Evolutionary conservation across 176 grass and related monocot species (phyloP).

Genomic region (Oryza glaberrima): DNA sequence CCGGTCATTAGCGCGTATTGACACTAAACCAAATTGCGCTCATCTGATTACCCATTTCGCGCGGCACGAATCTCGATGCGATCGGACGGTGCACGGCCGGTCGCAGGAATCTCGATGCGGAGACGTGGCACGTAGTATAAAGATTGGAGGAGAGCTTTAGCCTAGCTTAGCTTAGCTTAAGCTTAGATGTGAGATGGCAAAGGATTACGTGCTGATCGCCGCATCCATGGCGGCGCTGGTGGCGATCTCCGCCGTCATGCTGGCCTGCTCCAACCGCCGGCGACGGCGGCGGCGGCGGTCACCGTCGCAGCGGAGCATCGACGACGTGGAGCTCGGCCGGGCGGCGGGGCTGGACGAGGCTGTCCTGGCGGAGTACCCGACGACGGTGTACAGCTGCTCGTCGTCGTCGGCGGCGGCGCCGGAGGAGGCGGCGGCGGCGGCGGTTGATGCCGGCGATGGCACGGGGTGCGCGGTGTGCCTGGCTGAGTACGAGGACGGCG

Average conservation of each 20-base stretch:
- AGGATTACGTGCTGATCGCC: background rate
- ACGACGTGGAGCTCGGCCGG: constrained; percentile 24
- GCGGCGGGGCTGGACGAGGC: constrained; percentile 32
- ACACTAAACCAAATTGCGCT: background rate
- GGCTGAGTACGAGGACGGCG: constrained; percentile 40
- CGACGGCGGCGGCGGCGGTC: background rate
- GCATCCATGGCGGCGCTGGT: constrained; percentile 21
- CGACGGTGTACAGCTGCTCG: constrained; percentile 25
- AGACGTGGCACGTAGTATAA: background rate
- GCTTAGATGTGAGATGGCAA: constrained; percentile 26
- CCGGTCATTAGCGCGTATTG: constrained; percentile 7
- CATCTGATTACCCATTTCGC: no score
- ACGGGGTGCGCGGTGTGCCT: constrained; percentile 52
- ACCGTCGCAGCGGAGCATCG: constrained; percentile 13
- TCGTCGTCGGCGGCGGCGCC: background rate
- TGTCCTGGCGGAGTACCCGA: constrained; percentile 34
- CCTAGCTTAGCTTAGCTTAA: background rate
- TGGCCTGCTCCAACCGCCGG: background rate
- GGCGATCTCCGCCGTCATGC: background rate
- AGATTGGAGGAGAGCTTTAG: no score
- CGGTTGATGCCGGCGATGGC: background rate
- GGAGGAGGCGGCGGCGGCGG: background rate
- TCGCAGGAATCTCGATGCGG: background rate
- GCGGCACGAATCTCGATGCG: background rate
- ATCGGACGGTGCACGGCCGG: no score